Percentiles rank a stretch among this genome's conserved stretches.
These are phyloP conservation scores for Geotrichum australiense DNA, from an alignment of 1,139 yeast genomes.

Conservation along the genomic window DNA sequence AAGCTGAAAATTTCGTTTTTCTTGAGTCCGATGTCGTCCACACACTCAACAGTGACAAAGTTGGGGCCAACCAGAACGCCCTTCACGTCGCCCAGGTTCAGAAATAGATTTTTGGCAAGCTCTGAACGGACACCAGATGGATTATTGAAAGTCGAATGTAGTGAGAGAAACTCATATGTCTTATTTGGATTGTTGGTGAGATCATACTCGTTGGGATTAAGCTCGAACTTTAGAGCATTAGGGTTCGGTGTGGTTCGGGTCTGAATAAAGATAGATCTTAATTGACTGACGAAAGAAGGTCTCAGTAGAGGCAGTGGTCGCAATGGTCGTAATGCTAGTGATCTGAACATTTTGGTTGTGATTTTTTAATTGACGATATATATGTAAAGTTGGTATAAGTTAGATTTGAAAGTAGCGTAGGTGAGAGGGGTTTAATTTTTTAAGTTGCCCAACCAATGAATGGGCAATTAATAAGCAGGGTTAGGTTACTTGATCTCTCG, in stretches of 20 bases:
- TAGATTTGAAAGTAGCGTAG: too few relatives aligned
- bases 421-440: too few relatives aligned
- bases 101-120: constrained; percentile 70
- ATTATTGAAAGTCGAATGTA: constrained; percentile 8
- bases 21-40: constrained; percentile 42
- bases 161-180: constrained; percentile 37
- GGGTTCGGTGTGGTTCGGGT: constrained; percentile 81
- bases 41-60: constrained; percentile 82
- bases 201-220: constrained; percentile 31
- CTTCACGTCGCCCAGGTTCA: constrained; percentile 82
- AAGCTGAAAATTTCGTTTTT: constrained; percentile 86
- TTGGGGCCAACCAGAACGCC: constrained; percentile 84
- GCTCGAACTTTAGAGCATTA: constrained; percentile 84
- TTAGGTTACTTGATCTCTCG: too few relatives aligned
- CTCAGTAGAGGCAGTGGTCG: background rate
- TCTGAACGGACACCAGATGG: constrained; percentile 48
- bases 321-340: background rate
- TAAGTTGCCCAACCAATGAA: too few relatives aligned
- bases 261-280: constrained; percentile 39
- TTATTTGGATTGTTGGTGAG: constrained; percentile 58
- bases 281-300: background rate
- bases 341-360: background rate
- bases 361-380: too few relatives aligned
- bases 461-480: too few relatives aligned
- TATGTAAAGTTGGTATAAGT: too few relatives aligned